These are phyloP conservation scores for Cytospora mali DNA, from an alignment of 2,329 filamentous ascomycete genomes.

Conservation along the genomic window DNA sequence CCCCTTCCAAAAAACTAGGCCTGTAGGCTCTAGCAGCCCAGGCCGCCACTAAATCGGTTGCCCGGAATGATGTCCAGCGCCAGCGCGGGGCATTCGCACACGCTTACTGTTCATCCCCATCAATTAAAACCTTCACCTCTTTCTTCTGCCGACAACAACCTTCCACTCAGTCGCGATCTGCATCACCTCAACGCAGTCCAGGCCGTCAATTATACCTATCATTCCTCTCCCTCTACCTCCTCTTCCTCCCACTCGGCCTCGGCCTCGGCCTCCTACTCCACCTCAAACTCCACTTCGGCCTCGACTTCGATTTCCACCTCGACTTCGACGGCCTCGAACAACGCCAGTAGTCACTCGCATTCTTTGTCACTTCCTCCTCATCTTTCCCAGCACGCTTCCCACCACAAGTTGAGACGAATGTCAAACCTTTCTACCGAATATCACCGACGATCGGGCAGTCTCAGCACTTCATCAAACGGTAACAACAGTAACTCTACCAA, in stretches of 20 bases:
- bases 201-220: conserved; percentile 24
- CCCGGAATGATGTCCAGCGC: conserved; percentile 25
- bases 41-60: conserved; percentile 7
- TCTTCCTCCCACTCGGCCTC: conserved; percentile 14
- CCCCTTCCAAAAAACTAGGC: not conserved
- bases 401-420: conserved; percentile 30
- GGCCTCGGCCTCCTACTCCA: conserved; percentile 1
- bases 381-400: conserved; percentile 7
- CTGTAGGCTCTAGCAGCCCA: conserved; percentile 15
- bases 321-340: conserved; percentile 2
- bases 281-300: conserved; percentile 1
- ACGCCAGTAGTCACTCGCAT: conserved; percentile 20
- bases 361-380: conserved; percentile 19
- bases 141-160: conserved; percentile 28
- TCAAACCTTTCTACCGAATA: conserved; percentile 52
- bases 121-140: conserved; percentile 26
- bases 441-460: conserved; percentile 55
- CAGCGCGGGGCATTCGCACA: conserved; percentile 26
- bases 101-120: not conserved
- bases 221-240: conserved; percentile 11
- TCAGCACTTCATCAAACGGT: conserved; percentile 49
- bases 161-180: conserved; percentile 19
- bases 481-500: conserved; percentile 31
- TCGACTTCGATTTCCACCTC: conserved; percentile 3
- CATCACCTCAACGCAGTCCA: conserved; percentile 28